Conservation (phyloP, 169 alveolate genomes). For the Eimeria necatrix region DNA sequence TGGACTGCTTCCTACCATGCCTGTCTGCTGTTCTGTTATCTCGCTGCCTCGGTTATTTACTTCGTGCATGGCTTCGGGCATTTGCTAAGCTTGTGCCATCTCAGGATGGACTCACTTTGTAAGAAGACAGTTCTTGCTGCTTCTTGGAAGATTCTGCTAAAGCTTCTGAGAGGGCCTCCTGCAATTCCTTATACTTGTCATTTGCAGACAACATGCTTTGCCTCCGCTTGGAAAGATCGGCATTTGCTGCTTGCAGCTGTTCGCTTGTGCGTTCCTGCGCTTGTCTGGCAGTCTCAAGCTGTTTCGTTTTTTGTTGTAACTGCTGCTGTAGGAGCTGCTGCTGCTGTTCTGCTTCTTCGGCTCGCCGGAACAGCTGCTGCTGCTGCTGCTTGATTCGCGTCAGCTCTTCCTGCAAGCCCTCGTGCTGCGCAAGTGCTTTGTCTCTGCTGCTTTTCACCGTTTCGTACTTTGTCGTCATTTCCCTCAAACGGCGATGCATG, state of each 20-base stretch:
- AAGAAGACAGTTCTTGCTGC: slow-evolving; percentile 22
- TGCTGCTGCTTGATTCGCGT: slow-evolving; percentile 16
- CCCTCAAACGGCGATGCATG: not conserved
- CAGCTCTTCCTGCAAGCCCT: slow-evolving; percentile 37
- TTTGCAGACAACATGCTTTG: not conserved
- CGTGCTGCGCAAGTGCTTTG: slow-evolving; percentile 25
- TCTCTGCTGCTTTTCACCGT: slow-evolving; percentile 26
- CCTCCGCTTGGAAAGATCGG: slow-evolving; percentile 21
- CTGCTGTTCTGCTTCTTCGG: slow-evolving; percentile 33
- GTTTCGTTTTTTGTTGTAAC: slow-evolving; percentile 41
- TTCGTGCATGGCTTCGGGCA: not conserved
- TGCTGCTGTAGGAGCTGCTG: slow-evolving; percentile 43
- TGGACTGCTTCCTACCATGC: no score
- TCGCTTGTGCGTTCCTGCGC: not conserved
- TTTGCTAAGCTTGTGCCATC: not conserved
- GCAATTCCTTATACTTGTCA: not conserved
- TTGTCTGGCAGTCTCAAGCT: slow-evolving; percentile 1
- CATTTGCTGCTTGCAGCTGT: slow-evolving; percentile 33
- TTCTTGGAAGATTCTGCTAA: not conserved
- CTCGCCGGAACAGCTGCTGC: slow-evolving; percentile 22
- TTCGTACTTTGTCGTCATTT: slow-evolving; percentile 5
- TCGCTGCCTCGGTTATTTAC: no score
- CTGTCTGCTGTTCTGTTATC: not conserved
- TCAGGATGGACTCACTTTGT: not conserved
- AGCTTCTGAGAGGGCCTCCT: slow-evolving; percentile 10